These are phyloP conservation scores for Kregervanrija pseudodelftensis DNA, from an alignment of 805 yeast genomes.

Conservation along the genomic window DNA sequence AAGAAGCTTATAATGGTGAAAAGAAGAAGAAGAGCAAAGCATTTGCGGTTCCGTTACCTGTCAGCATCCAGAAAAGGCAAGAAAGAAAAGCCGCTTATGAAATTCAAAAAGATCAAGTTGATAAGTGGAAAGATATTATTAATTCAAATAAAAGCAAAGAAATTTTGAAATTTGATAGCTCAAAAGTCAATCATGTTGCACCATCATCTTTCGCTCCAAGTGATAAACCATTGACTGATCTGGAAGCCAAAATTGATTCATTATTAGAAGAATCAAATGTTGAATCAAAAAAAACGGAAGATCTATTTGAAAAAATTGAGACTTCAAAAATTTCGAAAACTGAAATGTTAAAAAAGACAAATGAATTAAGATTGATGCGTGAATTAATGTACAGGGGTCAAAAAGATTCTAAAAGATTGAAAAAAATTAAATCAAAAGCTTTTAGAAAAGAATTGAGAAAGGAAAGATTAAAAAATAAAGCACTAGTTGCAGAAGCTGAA, in stretches of 20 bases:
- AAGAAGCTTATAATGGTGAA: conserved; percentile 16
- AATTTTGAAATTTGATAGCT: conserved; percentile 51
- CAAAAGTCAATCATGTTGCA: conserved; percentile 46
- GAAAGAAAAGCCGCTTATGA: conserved; percentile 90
- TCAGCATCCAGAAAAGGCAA: conserved; percentile 74
- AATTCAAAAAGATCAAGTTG: conserved; percentile 76
- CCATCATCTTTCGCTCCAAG: conserved; percentile 50
- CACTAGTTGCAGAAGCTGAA: conserved; percentile 54
- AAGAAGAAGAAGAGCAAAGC: conserved; percentile 30
- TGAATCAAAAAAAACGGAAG: conserved; percentile 64
- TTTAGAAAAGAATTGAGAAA: conserved; percentile 82
- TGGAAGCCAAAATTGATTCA: conserved; percentile 59
- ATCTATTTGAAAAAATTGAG: conserved; percentile 83
- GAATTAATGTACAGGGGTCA: conserved; percentile 96
- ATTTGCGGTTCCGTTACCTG: conserved; percentile 75
- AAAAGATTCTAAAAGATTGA: conserved; percentile 80
- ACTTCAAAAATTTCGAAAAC: conserved; percentile 74
- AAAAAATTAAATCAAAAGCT: conserved; percentile 90
- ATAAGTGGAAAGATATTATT: conserved; percentile 83
- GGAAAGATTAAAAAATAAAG: conserved; percentile 65
- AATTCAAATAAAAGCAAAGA: conserved; percentile 77
- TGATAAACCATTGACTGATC: conserved; percentile 44
- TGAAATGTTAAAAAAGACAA: conserved; percentile 69
- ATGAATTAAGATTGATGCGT: conserved; percentile 84
- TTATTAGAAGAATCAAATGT: conserved; percentile 61